A percentile compares a stretch with the other conserved stretches of the same genome.
These are phyloP conservation scores for Boletus reticuloceps DNA, from an alignment of 768 basidiomycete genomes.

Conservation along the genomic window DNA sequence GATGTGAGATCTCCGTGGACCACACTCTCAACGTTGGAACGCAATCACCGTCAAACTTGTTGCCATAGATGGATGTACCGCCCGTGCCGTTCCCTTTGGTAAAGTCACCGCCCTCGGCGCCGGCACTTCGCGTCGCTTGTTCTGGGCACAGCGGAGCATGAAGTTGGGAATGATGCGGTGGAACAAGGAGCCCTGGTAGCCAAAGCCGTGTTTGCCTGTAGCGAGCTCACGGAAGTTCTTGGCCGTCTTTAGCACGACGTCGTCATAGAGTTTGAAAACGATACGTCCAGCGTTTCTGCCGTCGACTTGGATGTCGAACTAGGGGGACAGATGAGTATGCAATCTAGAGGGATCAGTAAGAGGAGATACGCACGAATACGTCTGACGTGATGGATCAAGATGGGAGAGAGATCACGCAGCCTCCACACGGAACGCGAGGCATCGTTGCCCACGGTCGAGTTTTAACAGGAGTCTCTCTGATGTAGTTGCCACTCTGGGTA, in stretches of 20 bases:
- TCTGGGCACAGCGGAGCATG: no score
- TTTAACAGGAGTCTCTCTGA: not conserved
- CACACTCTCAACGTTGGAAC: no score
- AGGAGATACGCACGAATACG: slow-evolving; percentile 14
- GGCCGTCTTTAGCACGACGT: slow-evolving; percentile 70
- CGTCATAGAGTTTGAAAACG: slow-evolving; percentile 84
- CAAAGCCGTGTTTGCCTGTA: slow-evolving; percentile 69
- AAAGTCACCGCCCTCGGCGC: slow-evolving; percentile 93
- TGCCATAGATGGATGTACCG: slow-evolving; percentile 77
- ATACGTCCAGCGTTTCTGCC: slow-evolving; percentile 49
- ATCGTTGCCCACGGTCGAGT: not conserved
- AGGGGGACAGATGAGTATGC: not conserved
- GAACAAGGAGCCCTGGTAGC: slow-evolving; percentile 68
- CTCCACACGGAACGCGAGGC: no score
- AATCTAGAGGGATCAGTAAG: not conserved
- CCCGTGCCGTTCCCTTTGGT: slow-evolving; percentile 67
- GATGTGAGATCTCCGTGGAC: slow-evolving; percentile 2
- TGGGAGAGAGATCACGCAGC: not conserved
- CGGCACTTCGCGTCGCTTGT: no score
- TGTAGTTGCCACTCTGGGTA: not conserved
- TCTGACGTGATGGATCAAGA: slow-evolving; percentile 19
- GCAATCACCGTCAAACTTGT: slow-evolving; percentile 54
- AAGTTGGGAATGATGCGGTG: slow-evolving; percentile 84
- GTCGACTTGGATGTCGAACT: slow-evolving; percentile 69
- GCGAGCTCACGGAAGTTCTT: slow-evolving; percentile 88